Evolutionary conservation across 495 filamentous ascomycete genomes (phyloP), one percentile per base, ranked within the genome.

Genomic region (Pyronema omphalodes): DNA sequence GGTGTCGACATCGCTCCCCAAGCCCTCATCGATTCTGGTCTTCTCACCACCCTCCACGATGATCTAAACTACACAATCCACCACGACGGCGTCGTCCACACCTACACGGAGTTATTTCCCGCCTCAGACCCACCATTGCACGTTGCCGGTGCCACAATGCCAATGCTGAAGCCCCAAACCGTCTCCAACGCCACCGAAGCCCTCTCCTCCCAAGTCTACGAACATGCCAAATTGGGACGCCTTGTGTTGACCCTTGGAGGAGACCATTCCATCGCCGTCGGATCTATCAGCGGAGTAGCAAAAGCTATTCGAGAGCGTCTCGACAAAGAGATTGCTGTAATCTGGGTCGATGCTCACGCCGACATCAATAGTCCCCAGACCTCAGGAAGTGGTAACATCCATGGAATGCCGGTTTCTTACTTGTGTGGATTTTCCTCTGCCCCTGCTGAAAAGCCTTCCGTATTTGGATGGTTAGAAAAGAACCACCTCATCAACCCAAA

Each of bases 281-380:
- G 91, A 39, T 88, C 85, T 18, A 78, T 96, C 54, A 79, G 81
- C 14, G 91, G 91, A 3, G 82, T 81, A 1, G 80, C 86, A 37
- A 83, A 81, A 70, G 91, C 91, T 0, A 81, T 87, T 51, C 76
- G 81, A 37, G 87, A 96, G 71, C 71, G 91, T 34, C 62, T 51
- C 1, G 78, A 79, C 11, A 72, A 80, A 40, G 88, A 95, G 55
- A 76, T 94, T 44, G 89, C 86, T 0, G 84, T 99, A 7, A 89
- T 99, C 64, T 99, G 91, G 91, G 91, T 99, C 6, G 91, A 99
- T 68, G 91, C 91, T 17, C 91, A 99, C 65, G 84, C 88, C 17
- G 91, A 96, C 64, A 94, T 99, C 73, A 99, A 99, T 68, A 83
- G 84, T 9, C 91, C 91, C 45, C 88, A 95, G 74, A 83, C 81